phyloP scores from a whole-genome alignment of 371 early-diverging fungal species.

The Smittium mucronatum region DNA sequence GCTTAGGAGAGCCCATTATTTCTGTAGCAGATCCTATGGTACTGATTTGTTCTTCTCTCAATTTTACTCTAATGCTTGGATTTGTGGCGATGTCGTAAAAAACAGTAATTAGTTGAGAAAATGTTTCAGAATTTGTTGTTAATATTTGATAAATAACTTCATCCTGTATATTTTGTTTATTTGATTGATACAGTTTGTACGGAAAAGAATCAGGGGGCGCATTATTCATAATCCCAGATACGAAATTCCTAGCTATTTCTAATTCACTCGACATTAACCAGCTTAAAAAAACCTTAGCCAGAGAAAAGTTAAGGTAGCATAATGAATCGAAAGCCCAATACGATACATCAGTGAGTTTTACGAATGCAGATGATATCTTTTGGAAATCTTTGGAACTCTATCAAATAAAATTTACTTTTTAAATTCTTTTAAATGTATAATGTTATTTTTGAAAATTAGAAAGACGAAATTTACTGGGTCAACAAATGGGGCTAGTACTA shows the following conservation, averaged over 20 bases:
- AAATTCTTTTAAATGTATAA: too few relatives aligned
- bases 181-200: neutral
- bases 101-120: neutral
- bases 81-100: slow-evolving; percentile 8
- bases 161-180: slow-evolving; percentile 3
- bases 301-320: neutral
- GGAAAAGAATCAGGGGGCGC: too few relatives aligned
- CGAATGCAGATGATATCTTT: neutral
- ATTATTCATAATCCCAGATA: slow-evolving; percentile 1
- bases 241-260: neutral
- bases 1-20: neutral
- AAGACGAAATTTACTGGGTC: too few relatives aligned
- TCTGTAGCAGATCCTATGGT: neutral
- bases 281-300: neutral
- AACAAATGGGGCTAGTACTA: too few relatives aligned
- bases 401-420: too few relatives aligned
- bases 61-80: neutral
- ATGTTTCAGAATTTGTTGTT: neutral
- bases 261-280: slow-evolving; percentile 5
- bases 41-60: neutral
- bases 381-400: neutral
- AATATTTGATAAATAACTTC: slow-evolving; percentile 9
- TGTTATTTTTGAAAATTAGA: too few relatives aligned
- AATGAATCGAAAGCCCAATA: neutral
- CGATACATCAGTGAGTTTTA: slow-evolving; percentile 5